phyloP scores from a whole-genome alignment of 2,329 filamentous ascomycete genomes.

The Chrysosphaeria jannelii region DNA sequence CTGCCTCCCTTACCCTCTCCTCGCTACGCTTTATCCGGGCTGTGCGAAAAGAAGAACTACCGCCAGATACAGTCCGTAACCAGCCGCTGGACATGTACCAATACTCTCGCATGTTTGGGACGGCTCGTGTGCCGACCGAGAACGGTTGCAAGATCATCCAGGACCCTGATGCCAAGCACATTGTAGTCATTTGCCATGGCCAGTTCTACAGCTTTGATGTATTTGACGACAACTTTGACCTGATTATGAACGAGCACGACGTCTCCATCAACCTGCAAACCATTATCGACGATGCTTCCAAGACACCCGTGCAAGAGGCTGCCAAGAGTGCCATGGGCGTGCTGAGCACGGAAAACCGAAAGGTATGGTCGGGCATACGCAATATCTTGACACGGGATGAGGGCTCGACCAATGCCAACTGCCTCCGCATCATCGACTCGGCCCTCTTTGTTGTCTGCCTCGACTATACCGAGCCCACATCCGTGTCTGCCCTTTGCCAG shows the following conservation, averaged over 20 bases:
- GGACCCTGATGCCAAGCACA: constrained; percentile 72
- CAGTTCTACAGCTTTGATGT: constrained; percentile 99
- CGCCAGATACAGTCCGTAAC: constrained; percentile 60
- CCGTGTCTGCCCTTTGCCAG: constrained; percentile 61
- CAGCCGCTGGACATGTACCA: constrained; percentile 93
- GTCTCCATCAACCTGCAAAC: constrained; percentile 73
- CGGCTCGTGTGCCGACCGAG: constrained; percentile 75
- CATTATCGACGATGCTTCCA: constrained; percentile 67
- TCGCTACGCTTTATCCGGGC: constrained; percentile 78
- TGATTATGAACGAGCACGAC: constrained; percentile 94
- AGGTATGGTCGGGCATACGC: constrained; percentile 75
- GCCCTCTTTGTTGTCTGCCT: constrained; percentile 78
- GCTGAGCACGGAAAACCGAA: constrained; percentile 83
- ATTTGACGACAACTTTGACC: constrained; percentile 70
- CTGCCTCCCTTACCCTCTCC: constrained; percentile 73
- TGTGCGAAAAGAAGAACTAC: constrained; percentile 72
- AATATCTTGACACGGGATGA: constrained; percentile 67
- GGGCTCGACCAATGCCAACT: constrained; percentile 84
- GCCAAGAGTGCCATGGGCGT: constrained; percentile 89
- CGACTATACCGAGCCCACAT: constrained; percentile 67
- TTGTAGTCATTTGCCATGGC: constrained; percentile 77
- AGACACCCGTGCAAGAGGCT: constrained; percentile 74
- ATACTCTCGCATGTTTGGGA: constrained; percentile 83
- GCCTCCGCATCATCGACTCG: constrained; percentile 80
- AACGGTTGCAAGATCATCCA: constrained; percentile 90